phyloP scores from a whole-genome alignment of 2,329 filamentous ascomycete species.

The Apiospora sp. region DNA sequence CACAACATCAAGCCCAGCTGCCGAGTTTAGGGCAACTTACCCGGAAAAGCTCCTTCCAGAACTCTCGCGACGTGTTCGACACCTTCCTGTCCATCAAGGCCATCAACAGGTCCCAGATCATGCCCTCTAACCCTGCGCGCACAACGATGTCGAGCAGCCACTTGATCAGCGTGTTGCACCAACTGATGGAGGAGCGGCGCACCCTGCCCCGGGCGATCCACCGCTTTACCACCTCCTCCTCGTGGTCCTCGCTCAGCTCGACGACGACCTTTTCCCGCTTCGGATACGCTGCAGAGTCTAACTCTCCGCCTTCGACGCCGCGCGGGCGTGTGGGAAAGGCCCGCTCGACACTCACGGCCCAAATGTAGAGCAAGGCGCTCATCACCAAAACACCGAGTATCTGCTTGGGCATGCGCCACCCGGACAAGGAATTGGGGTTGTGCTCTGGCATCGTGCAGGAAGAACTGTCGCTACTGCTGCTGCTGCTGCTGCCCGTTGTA shows the following conservation, averaged over 20 bases:
- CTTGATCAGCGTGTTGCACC: constrained; percentile 24
- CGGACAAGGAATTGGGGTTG: neutral
- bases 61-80: neutral
- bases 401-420: neutral
- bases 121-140: neutral
- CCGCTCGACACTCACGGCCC: constrained; percentile 13
- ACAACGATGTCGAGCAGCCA: constrained; percentile 16
- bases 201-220: constrained; percentile 20
- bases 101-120: neutral
- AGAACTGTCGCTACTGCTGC: too few relatives aligned
- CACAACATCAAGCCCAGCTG: neutral
- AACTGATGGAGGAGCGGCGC: constrained; percentile 21
- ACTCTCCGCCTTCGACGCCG: neutral
- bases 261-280: constrained; percentile 1
- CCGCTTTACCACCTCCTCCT: constrained; percentile 19
- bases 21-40: neutral
- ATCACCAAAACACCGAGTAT: neutral
- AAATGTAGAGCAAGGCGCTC: constrained; percentile 1
- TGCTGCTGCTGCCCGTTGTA: too few relatives aligned
- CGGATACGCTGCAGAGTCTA: too few relatives aligned
- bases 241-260: constrained; percentile 4
- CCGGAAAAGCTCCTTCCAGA: neutral
- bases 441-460: neutral
- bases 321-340: constrained; percentile 17
- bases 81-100: neutral